phyloP scores from a whole-genome alignment of 768 basidiomycete genomes.

The Russula sp. region DNA sequence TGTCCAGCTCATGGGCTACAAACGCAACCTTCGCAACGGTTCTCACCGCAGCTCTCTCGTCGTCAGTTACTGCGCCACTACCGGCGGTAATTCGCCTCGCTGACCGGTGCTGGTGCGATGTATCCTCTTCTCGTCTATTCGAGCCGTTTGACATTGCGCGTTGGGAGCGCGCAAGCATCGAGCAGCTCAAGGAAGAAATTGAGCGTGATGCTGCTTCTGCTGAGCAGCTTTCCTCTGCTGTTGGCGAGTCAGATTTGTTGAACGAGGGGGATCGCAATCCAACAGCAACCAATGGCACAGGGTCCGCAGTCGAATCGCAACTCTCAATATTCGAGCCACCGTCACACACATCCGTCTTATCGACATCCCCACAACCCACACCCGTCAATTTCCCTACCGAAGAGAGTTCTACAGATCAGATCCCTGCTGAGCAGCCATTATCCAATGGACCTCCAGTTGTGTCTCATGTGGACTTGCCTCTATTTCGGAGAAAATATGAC shows the following conservation, averaged over 20 bases:
- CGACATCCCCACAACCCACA: background rate
- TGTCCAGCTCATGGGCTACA: slow-evolving; percentile 65
- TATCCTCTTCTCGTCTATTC: slow-evolving; percentile 61
- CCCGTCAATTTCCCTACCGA: background rate
- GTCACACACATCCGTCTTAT: background rate
- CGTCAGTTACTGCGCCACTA: slow-evolving; percentile 43
- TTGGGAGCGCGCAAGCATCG: slow-evolving; percentile 70
- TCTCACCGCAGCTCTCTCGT: slow-evolving; percentile 42
- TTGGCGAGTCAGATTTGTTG: background rate
- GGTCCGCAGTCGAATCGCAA: slow-evolving; percentile 5
- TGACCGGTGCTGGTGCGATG: slow-evolving; percentile 87
- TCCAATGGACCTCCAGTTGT: slow-evolving; percentile 15
- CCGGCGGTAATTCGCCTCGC: slow-evolving; percentile 61
- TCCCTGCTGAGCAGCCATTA: background rate
- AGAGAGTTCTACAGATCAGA: background rate
- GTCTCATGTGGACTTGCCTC: slow-evolving; percentile 3
- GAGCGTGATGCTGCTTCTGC: slow-evolving; percentile 40
- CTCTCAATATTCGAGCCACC: background rate
- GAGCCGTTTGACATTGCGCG: slow-evolving; percentile 71
- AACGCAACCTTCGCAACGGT: slow-evolving; percentile 73
- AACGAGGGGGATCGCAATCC: slow-evolving; percentile 4
- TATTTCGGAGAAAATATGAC: slow-evolving; percentile 54
- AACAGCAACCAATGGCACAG: slow-evolving; percentile 4
- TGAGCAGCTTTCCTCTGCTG: slow-evolving; percentile 27
- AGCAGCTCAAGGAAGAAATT: slow-evolving; percentile 42